Evolutionary conservation across 139 green algal genomes (phyloP), one percentile per base, ranked within the genome.

Genomic region (Chlamydomonas incerta): DNA sequence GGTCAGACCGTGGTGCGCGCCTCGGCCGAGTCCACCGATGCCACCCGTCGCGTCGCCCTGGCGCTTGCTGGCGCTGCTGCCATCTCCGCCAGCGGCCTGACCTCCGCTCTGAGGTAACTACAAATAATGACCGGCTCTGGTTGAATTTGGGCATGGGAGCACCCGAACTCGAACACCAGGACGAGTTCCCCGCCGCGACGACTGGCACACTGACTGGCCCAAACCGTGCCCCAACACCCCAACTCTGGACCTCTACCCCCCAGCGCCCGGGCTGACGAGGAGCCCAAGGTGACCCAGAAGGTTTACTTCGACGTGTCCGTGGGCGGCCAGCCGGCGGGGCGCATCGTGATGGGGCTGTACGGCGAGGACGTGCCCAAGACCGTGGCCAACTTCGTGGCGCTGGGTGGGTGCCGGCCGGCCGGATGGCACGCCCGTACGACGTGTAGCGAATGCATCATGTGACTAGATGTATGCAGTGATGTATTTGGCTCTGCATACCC

Each of bases 231-330:
- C n/a, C n/a, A n/a, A n/a, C n/a, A n/a, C n/a, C n/a, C n/a, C n/a
- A n/a, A n/a, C n/a, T n/a, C n/a, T n/a, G n/a, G n/a, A n/a, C n/a
- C n/a, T n/a, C n/a, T 9, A n/a, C n/a, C n/a, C n/a, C n/a, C n/a
- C 69, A 83, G 63, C 26, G 77, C 62, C 5, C 29, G 17, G 8
- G 77, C 77, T 23, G 77, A 74, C 31, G 80, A 71, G 52, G 80
- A 71, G 81, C 81, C 71, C 35, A 60, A n/a, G 18, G 41, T 87
- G 17, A 69, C 72, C 2, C 67, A 81, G 20, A 87, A 89, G 74
- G 95, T 99, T 4, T 99, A 90, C 91, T 97, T 99, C 52, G 96
- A 99, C 82, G 86, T 99, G 20, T 89, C 84, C 14, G 92, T 98
- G 63, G 96, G 92, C 26, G 96, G 92, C 20, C 26, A 95, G 71